Percentiles rank a stretch among this genome's conserved stretches.
Conservation (phyloP, 495 filamentous ascomycete species). For the Penicillium alfredii region DNA sequence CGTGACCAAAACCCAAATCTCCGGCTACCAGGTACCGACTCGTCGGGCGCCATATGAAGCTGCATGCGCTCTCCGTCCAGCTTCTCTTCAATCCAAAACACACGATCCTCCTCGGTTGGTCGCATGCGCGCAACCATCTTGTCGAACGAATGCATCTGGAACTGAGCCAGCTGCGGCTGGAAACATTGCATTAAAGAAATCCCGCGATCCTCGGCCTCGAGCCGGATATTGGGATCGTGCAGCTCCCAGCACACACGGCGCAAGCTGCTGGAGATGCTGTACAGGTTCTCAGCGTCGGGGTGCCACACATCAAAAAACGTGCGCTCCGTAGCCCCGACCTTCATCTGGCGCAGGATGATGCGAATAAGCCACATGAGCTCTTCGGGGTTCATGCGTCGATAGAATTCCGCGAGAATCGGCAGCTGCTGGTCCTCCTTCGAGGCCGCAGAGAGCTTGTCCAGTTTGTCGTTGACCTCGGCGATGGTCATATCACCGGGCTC, state of each 20-base stretch:
- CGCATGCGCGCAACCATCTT: slow-evolving; percentile 71
- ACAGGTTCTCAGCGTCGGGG: slow-evolving; percentile 82
- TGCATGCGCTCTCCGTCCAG: slow-evolving; percentile 97
- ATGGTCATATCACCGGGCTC: slow-evolving; percentile 73
- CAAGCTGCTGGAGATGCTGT: slow-evolving; percentile 85
- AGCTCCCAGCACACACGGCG: slow-evolving; percentile 95
- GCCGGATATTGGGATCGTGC: slow-evolving; percentile 64
- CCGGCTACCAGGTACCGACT: slow-evolving; percentile 58
- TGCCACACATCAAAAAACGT: slow-evolving; percentile 92
- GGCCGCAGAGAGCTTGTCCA: slow-evolving; percentile 71
- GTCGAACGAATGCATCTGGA: slow-evolving; percentile 84
- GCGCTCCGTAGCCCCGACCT: slow-evolving; percentile 92
- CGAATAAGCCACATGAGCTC: slow-evolving; percentile 92
- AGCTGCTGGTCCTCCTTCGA: slow-evolving; percentile 77
- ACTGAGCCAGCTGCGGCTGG: slow-evolving; percentile 93
- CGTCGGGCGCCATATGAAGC: slow-evolving; percentile 80
- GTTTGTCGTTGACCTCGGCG: slow-evolving; percentile 78
- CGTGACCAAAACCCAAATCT: slow-evolving; percentile 88
- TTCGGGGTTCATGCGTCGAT: slow-evolving; percentile 84
- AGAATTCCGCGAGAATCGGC: slow-evolving; percentile 75
- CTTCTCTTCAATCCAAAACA: slow-evolving; percentile 98
- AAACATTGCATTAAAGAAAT: slow-evolving; percentile 91
- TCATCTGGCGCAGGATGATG: slow-evolving; percentile 95
- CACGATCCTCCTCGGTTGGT: slow-evolving; percentile 59
- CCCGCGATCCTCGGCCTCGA: slow-evolving; percentile 69